These are phyloP conservation scores for Hericium coralloides DNA, from an alignment of 768 basidiomycete genomes.

Conservation along the genomic window DNA sequence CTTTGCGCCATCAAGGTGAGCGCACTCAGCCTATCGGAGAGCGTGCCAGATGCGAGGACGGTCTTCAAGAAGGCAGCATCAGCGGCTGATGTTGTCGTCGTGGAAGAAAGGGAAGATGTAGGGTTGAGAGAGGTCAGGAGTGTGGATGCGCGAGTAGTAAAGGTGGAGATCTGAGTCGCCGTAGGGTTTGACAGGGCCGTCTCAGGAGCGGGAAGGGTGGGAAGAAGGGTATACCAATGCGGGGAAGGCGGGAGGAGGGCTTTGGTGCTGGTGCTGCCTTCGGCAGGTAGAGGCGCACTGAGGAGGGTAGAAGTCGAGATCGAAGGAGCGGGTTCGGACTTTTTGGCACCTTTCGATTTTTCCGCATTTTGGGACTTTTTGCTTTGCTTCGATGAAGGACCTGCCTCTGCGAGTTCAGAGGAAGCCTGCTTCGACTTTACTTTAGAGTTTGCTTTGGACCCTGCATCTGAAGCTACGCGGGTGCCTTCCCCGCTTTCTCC, in stretches of 20 bases:
- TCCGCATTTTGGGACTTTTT: not conserved
- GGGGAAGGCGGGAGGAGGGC: constrained; percentile 27
- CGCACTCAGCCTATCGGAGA: constrained; percentile 87
- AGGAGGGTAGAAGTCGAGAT: too few relatives aligned
- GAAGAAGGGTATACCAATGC: constrained; percentile 47
- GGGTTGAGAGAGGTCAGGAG: constrained; percentile 46
- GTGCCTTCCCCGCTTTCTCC: not conserved
- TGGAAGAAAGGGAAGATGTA: constrained; percentile 26
- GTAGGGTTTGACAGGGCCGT: constrained; percentile 26
- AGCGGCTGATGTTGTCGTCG: constrained; percentile 39
- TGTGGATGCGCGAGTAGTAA: constrained; percentile 36
- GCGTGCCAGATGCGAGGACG: constrained; percentile 81
- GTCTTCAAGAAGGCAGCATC: constrained; percentile 78
- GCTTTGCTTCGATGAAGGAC: not conserved
- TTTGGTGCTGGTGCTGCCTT: constrained; percentile 5
- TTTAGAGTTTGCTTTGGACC: not conserved
- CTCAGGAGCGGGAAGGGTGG: constrained; percentile 28
- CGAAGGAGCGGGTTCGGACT: too few relatives aligned
- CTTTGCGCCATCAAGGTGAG: constrained; percentile 84
- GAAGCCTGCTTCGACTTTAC: not conserved
- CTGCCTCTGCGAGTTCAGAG: not conserved
- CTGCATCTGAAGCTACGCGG: not conserved
- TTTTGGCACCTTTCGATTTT: too few relatives aligned
- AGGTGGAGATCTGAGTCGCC: constrained; percentile 33
- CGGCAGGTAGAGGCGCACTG: too few relatives aligned